These are phyloP conservation scores for Boletus subparvulus DNA, from an alignment of 768 basidiomycete species.

Conservation along the genomic window DNA sequence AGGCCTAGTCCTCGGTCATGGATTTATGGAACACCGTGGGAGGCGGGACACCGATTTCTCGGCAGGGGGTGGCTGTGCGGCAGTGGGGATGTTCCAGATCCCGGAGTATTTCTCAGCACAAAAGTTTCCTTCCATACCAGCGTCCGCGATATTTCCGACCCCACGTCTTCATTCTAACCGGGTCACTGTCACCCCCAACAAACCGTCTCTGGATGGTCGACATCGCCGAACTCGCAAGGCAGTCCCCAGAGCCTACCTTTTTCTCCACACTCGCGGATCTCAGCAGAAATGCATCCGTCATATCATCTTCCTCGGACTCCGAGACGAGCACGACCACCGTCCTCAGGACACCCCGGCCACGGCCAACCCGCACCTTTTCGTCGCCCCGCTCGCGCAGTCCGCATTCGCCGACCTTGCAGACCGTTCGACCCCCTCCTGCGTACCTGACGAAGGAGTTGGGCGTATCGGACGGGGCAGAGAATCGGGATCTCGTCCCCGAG, in stretches of 20 bases:
- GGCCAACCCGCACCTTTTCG: too few species aligned
- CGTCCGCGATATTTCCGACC: not conserved
- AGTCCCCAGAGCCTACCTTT: conserved; percentile 12
- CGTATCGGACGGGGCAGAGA: conserved; percentile 30
- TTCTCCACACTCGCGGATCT: conserved; percentile 57
- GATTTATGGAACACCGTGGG: not conserved
- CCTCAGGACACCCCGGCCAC: conserved; percentile 10
- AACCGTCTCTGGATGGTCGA: conserved; percentile 6
- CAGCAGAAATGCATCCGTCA: conserved; percentile 75
- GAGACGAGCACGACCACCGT: conserved; percentile 42
- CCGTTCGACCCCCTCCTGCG: conserved; percentile 45
- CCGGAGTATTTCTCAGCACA: conserved; percentile 14
- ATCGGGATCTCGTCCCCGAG: conserved; percentile 14
- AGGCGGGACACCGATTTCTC: not conserved
- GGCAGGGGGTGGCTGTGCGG: conserved; percentile 26
- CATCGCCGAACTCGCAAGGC: not conserved
- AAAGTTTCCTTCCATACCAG: not conserved
- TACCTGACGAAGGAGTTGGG: conserved; percentile 63
- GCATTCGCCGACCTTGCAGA: conserved; percentile 1
- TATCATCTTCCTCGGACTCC: conserved; percentile 64
- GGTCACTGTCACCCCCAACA: too few species aligned
- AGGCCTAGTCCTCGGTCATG: not conserved
- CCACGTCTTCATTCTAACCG: too few species aligned
- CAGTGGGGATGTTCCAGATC: conserved; percentile 18
- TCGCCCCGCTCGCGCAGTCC: too few species aligned